phyloP scores from a whole-genome alignment of 768 basidiomycete species.

The Trametes meyenii region DNA sequence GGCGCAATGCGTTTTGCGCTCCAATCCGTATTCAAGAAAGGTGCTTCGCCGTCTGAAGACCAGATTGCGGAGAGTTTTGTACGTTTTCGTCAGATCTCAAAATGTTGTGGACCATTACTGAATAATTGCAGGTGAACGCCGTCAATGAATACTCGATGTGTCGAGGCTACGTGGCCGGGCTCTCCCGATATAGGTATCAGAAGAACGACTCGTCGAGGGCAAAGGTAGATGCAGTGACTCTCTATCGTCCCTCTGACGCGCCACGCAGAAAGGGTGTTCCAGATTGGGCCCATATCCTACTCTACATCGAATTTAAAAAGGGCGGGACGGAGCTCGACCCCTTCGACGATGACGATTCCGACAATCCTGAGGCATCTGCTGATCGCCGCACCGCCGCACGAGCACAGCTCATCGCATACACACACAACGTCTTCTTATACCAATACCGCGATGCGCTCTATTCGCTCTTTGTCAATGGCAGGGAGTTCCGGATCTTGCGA shows the following conservation, averaged over 20 bases:
- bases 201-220: neutral
- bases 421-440: neutral
- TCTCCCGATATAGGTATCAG: neutral
- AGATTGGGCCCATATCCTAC: neutral
- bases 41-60: too few species aligned
- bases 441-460: neutral
- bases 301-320: slow-evolving; percentile 5
- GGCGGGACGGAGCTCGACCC: neutral
- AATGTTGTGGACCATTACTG: neutral
- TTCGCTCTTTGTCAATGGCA: neutral
- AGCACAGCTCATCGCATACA: neutral
- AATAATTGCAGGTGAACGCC: neutral
- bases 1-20: too few species aligned
- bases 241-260: neutral
- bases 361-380: neutral
- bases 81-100: too few species aligned
- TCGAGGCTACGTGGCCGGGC: neutral
- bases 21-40: too few species aligned
- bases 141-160: neutral
- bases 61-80: too few species aligned
- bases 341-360: neutral
- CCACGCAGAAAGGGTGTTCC: neutral
- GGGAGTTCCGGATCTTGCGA: neutral
- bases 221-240: slow-evolving; percentile 1
- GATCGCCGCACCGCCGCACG: neutral